These are phyloP conservation scores for Hymenoscyphus repandus DNA, from an alignment of 2,329 filamentous ascomycete genomes.

Conservation along the genomic window DNA sequence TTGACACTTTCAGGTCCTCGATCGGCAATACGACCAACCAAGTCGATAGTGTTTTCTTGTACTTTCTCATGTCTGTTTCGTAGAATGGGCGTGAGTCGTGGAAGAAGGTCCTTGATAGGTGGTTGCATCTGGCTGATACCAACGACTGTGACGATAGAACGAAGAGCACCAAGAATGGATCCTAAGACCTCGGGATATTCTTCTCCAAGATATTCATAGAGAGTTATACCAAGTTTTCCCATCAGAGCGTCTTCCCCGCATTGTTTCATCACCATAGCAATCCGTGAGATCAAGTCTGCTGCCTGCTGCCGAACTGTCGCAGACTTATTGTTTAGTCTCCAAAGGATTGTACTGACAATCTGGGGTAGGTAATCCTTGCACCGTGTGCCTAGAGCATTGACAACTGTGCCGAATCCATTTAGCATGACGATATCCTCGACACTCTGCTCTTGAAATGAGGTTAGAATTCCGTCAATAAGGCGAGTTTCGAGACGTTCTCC, in stretches of 20 bases:
- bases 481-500: constrained; percentile 88
- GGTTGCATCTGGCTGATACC: constrained; percentile 98
- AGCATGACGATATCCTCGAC: constrained; percentile 94
- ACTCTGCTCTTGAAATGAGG: constrained; percentile 96
- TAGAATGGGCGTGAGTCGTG: constrained; percentile 93
- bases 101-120: constrained; percentile 91
- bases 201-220: constrained; percentile 97
- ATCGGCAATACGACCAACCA: constrained; percentile 96
- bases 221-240: constrained; percentile 87
- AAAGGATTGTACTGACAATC: constrained; percentile 94
- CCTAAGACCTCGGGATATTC: constrained; percentile 97
- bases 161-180: constrained; percentile 89
- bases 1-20: constrained; percentile 95
- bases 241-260: constrained; percentile 94
- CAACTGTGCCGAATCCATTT: constrained; percentile 95
- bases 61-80: constrained; percentile 99
- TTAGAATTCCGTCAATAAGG: constrained; percentile 89
- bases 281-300: constrained; percentile 91
- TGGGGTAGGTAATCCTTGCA: constrained; percentile 97
- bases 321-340: constrained; percentile 96
- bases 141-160: constrained; percentile 95
- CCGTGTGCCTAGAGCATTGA: constrained; percentile 87
- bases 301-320: constrained; percentile 95
- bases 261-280: constrained; percentile 98
- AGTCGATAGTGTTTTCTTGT: constrained; percentile 97